Evolutionary conservation across 208 protist species (phyloP).

Genomic region (Leishmania lainsoni): DNA sequence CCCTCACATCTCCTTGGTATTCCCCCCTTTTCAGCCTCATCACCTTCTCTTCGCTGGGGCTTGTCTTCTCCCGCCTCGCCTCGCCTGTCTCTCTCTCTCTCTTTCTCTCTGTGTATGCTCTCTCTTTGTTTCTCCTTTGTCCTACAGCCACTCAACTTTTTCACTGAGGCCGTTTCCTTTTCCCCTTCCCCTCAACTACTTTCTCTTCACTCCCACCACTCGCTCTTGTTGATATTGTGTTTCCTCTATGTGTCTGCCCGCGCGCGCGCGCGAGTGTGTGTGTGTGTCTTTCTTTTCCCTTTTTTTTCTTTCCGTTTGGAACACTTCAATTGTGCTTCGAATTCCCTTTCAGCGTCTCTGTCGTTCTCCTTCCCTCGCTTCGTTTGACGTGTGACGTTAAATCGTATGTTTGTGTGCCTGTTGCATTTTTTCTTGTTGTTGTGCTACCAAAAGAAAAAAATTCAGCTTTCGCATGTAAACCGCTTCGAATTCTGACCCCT

Average conservation of each 20-base stretch:
- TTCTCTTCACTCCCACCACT: neutral
- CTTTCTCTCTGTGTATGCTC: neutral
- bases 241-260: neutral
- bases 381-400: neutral
- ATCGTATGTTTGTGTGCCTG: neutral
- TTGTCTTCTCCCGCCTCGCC: neutral
- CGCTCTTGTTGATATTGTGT: neutral
- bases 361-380: neutral
- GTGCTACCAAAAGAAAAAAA: neutral
- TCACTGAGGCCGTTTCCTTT: neutral
- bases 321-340: neutral
- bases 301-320: constrained; percentile 13
- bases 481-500: neutral
- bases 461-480: neutral
- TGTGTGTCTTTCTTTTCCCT: neutral
- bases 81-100: neutral
- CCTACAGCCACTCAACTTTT: neutral
- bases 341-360: neutral
- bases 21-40: neutral
- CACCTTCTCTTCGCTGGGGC: neutral
- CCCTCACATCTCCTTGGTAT: neutral
- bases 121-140: neutral
- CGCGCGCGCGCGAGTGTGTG: neutral
- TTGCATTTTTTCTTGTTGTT: neutral
- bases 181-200: neutral